Percentiles rank a stretch among this genome's conserved stretches.
Conservation (phyloP, 2,329 filamentous ascomycete species). For the Colletotrichum sp. region DNA sequence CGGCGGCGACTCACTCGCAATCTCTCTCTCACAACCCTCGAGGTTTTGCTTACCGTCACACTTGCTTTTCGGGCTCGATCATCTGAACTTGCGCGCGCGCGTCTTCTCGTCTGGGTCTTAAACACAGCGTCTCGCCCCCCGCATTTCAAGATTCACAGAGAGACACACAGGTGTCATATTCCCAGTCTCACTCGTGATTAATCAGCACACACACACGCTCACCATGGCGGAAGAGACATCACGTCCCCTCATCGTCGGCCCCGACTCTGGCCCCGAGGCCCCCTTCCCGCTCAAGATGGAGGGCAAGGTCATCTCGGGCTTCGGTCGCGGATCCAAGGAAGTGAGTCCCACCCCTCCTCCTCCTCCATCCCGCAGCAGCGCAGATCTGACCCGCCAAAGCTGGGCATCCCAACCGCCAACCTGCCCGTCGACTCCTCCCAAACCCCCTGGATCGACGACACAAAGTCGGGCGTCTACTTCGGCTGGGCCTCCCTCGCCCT, state of each 20-base stretch:
- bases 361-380: background rate
- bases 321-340: constrained; percentile 92
- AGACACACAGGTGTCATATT: background rate
- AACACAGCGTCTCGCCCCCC: background rate
- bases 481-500: constrained; percentile 82
- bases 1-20: constrained; percentile 13
- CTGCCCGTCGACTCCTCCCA: constrained; percentile 73
- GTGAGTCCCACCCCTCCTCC: constrained; percentile 47
- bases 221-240: constrained; percentile 9
- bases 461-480: constrained; percentile 88
- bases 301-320: constrained; percentile 89
- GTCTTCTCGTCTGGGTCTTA: background rate
- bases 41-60: background rate
- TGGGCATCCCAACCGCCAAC: constrained; percentile 97
- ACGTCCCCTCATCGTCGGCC: constrained; percentile 75
- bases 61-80: background rate
- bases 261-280: constrained; percentile 72
- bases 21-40: background rate
- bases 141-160: background rate
- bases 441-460: constrained; percentile 64
- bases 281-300: constrained; percentile 87
- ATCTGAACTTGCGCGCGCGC: background rate
- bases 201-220: background rate
- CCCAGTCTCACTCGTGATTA: background rate
- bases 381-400: constrained; percentile 49